Evolutionary conservation across 2,329 filamentous ascomycete genomes (phyloP).

Genomic region (Tolypocladium guangdongense): DNA sequence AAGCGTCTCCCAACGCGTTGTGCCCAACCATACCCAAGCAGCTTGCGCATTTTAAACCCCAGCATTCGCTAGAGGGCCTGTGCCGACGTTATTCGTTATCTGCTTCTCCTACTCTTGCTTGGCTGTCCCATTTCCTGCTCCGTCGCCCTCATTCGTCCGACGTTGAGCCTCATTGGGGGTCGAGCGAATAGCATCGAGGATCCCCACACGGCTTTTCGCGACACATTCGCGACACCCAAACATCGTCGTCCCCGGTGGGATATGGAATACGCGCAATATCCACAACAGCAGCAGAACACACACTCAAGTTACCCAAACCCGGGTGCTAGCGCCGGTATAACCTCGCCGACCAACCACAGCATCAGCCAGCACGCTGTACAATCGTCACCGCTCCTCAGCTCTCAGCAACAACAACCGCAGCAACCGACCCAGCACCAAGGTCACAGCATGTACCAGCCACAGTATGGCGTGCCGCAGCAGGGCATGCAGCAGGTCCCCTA

Average conservation of each 20-base stretch:
- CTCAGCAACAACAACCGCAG: conserved; percentile 35
- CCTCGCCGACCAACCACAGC: conserved; percentile 61
- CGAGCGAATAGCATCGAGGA: conserved; percentile 13
- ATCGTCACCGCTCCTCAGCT: conserved; percentile 69
- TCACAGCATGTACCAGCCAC: conserved; percentile 71
- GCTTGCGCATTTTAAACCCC: conserved; percentile 19
- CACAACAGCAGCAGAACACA: conserved; percentile 56
- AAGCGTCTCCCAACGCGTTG: conserved; percentile 22
- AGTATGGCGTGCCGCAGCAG: conserved; percentile 62
- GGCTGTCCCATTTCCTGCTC: conserved; percentile 3
- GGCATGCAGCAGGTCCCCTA: conserved; percentile 59
- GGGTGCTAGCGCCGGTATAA: conserved; percentile 46
- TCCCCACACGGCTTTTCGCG: conserved; percentile 8
- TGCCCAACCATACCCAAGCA: conserved; percentile 34
- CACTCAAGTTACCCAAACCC: conserved; percentile 56
- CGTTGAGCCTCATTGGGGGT: conserved; percentile 3
- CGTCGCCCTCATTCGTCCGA: conserved; percentile 9
- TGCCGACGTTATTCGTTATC: conserved; percentile 13
- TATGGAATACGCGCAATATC: conserved; percentile 71
- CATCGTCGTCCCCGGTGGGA: conserved; percentile 24
- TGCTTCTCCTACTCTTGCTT: conserved; percentile 5
- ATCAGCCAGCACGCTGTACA: conserved; percentile 58
- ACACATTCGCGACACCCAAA: conserved; percentile 12
- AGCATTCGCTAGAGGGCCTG: conserved; percentile 14
- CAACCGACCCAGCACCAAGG: conserved; percentile 22